Evolutionary conservation across 306 rosid species (phyloP).

Genomic region (Cucurbita ficifolia): DNA sequence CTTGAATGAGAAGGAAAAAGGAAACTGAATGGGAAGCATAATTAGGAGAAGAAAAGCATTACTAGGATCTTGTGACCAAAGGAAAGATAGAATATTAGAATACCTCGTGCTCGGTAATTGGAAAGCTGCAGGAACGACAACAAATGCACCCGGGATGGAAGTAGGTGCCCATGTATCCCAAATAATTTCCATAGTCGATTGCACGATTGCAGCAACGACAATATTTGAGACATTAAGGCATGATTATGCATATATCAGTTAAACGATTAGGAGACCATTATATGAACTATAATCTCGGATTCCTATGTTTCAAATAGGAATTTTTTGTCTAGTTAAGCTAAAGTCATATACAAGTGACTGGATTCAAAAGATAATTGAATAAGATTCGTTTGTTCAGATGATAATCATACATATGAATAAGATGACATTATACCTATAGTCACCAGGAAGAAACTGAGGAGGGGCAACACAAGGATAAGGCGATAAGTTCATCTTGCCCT

Average conservation of each 20-base stretch:
- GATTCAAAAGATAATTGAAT: background rate
- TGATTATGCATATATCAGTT: background rate
- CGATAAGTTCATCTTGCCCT: slow-evolving; percentile 26
- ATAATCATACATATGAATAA: background rate
- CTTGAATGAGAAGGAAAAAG: background rate
- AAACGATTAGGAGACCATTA: background rate
- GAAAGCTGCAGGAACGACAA: slow-evolving; percentile 53
- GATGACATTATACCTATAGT: slow-evolving; percentile 27
- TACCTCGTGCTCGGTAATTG: slow-evolving; percentile 84
- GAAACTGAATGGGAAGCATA: background rate
- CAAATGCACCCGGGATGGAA: slow-evolving; percentile 76
- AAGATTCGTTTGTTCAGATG: background rate
- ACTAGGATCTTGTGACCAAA: background rate
- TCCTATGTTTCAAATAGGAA: background rate
- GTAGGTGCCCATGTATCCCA: slow-evolving; percentile 56
- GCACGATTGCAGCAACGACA: slow-evolving; percentile 65
- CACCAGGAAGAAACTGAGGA: slow-evolving; percentile 30
- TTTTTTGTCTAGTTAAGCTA: background rate
- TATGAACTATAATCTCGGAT: background rate
- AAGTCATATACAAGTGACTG: background rate
- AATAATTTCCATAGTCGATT: slow-evolving; percentile 48
- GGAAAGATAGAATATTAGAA: background rate
- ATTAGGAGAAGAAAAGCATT: slow-evolving; percentile 7
- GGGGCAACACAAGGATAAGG: slow-evolving; percentile 38
- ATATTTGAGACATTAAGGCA: slow-evolving; percentile 22